A percentile compares a stretch with the other conserved stretches of the same genome.
Evolutionary conservation across 305 asterid species (phyloP).

Genomic region (Fraxinus baroniana): DNA sequence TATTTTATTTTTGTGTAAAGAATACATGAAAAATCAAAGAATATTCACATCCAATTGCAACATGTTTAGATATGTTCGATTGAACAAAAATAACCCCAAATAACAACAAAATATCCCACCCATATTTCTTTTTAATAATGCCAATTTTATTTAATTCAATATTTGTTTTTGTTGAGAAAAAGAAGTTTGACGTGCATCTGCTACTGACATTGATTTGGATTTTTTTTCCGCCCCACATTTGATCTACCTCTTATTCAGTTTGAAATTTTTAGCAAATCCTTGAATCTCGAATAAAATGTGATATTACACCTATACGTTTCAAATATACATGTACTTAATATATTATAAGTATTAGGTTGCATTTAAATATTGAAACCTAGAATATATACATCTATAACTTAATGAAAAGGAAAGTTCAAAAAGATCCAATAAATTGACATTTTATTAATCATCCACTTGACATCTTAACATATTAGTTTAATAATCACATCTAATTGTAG

Average conservation of each 20-base stretch:
- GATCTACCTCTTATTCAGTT: not conserved
- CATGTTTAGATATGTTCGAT: not conserved
- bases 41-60: not conserved
- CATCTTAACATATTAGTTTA: not conserved
- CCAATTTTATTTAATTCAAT: not conserved
- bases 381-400: not conserved
- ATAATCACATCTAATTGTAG: constrained; percentile 1
- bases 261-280: not conserved
- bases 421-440: not conserved
- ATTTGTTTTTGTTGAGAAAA: not conserved
- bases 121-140: not conserved
- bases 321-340: not conserved
- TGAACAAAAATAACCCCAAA: not conserved
- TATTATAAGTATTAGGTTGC: not conserved
- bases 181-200: not conserved
- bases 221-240: not conserved
- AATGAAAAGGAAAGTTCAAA: not conserved
- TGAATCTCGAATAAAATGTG: not conserved
- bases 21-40: not conserved
- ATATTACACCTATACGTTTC: not conserved
- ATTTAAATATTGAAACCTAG: not conserved
- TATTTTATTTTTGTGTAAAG: not conserved
- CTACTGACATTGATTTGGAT: not conserved
- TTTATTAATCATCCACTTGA: not conserved
- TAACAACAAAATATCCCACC: not conserved